Evolutionary conservation across 139 green algal genomes (phyloP).

Genomic region (Chlorella ohadii): DNA sequence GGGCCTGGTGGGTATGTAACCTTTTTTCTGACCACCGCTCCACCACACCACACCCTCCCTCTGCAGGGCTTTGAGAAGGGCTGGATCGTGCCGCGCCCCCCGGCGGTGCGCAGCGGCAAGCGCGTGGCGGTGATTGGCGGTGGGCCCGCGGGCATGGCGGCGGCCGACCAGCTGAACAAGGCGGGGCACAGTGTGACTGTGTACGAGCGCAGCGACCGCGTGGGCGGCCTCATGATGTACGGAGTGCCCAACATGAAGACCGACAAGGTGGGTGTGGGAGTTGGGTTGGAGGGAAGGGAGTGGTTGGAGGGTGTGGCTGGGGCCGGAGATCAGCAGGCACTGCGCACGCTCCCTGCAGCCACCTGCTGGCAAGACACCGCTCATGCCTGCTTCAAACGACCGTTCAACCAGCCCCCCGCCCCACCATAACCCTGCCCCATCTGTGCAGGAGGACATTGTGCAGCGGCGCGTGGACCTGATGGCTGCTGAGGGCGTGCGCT

Average conservation of each 20-base stretch:
- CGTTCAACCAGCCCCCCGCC: background rate
- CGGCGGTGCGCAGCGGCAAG: conserved; percentile 78
- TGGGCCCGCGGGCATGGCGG: conserved; percentile 91
- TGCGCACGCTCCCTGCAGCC: no score
- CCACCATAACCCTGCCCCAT: background rate
- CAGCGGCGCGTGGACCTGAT: conserved; percentile 96
- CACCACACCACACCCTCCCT: background rate
- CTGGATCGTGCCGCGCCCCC: conserved; percentile 93
- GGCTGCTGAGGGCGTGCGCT: conserved; percentile 88
- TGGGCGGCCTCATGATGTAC: conserved; percentile 97
- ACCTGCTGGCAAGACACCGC: no score
- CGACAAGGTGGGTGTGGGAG: conserved; percentile 76
- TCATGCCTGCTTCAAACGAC: no score
- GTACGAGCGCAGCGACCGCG: conserved; percentile 93
- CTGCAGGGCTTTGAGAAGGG: conserved; percentile 88
- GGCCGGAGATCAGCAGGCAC: no score
- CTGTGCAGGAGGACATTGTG: conserved; percentile 73
- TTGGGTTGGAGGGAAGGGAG: background rate
- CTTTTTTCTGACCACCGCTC: background rate
- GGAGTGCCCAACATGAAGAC: conserved; percentile 99
- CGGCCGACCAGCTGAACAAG: conserved; percentile 98
- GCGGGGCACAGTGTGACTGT: conserved; percentile 90
- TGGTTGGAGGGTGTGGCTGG: no score
- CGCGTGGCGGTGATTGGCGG: conserved; percentile 90
- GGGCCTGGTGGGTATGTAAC: no score